Conservation (phyloP, 257 asterid genomes). For the Ilex aquifolium region DNA sequence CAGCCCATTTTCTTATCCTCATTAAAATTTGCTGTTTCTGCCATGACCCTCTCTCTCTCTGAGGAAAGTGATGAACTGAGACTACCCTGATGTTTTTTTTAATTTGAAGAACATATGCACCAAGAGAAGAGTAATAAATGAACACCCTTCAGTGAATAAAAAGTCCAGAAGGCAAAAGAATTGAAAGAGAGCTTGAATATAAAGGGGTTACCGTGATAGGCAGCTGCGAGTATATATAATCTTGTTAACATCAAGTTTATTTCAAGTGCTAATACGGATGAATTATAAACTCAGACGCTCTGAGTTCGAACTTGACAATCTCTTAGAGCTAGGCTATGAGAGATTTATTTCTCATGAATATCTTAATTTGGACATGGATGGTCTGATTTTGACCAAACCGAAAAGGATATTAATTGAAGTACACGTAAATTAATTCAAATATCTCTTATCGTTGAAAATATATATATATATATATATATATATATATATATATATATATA, state of each 20-base stretch:
- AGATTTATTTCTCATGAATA: no score
- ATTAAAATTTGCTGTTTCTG: slow-evolving; percentile 20
- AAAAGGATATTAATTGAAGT: no score
- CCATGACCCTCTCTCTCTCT: slow-evolving; percentile 19
- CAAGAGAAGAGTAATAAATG: background rate
- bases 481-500: slow-evolving; percentile 9
- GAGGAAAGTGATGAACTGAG: background rate
- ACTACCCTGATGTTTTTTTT: background rate
- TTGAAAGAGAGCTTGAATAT: slow-evolving; percentile 28
- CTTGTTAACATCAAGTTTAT: no score
- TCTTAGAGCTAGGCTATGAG: background rate
- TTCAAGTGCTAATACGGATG: no score
- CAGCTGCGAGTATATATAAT: background rate
- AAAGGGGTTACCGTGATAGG: slow-evolving; percentile 37
- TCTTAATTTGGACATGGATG: no score
- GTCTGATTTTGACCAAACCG: no score
- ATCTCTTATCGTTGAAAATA: background rate
- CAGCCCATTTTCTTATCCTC: slow-evolving; percentile 41
- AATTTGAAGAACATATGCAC: background rate
- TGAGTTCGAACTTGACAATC: background rate
- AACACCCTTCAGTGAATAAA: background rate
- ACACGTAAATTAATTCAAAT: background rate
- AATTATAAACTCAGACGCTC: no score
- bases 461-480: slow-evolving; percentile 6
- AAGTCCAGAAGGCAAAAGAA: slow-evolving; percentile 6